phyloP scores from a whole-genome alignment of 116 monocot species.

The Posidonia oceanica region DNA sequence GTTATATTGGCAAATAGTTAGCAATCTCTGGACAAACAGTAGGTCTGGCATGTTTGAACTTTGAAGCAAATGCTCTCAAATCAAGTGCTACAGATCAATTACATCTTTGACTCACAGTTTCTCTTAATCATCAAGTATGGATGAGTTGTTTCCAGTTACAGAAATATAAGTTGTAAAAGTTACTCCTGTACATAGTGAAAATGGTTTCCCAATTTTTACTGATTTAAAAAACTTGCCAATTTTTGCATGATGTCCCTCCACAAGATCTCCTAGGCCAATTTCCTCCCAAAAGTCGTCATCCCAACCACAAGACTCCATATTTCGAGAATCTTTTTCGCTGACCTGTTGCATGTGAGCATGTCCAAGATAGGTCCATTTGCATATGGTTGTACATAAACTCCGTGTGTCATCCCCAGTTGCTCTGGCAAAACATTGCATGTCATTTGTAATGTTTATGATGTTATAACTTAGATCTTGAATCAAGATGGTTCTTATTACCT shows the following conservation, averaged over 20 bases:
- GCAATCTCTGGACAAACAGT: not conserved
- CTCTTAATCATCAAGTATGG: no score
- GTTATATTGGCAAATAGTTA: slow-evolving; percentile 3
- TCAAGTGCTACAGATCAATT: no score
- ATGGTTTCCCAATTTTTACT: not conserved
- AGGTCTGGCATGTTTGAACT: not conserved
- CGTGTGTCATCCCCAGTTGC: slow-evolving; percentile 98
- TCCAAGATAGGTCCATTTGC: slow-evolving; percentile 98
- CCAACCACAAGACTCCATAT: slow-evolving; percentile 97
- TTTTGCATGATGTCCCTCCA: slow-evolving; percentile 87
- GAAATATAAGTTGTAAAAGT: no score
- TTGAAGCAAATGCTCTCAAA: no score
- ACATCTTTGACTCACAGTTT: no score
- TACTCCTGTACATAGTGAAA: no score
- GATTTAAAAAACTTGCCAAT: slow-evolving; percentile 42
- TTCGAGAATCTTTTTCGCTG: slow-evolving; percentile 40
- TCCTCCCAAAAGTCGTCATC: slow-evolving; percentile 95
- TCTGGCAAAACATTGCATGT: slow-evolving; percentile 24
- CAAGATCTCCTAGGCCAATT: slow-evolving; percentile 85
- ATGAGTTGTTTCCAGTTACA: no score
- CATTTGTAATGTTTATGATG: not conserved
- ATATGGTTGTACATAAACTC: slow-evolving; percentile 88
- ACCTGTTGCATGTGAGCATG: slow-evolving; percentile 76
- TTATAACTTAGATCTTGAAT: not conserved
- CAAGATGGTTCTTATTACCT: not conserved